Percentiles rank a stretch among this genome's conserved stretches.
phyloP scores from a whole-genome alignment of 2,329 filamentous ascomycete genomes.

The Xylariaceae sp. region DNA sequence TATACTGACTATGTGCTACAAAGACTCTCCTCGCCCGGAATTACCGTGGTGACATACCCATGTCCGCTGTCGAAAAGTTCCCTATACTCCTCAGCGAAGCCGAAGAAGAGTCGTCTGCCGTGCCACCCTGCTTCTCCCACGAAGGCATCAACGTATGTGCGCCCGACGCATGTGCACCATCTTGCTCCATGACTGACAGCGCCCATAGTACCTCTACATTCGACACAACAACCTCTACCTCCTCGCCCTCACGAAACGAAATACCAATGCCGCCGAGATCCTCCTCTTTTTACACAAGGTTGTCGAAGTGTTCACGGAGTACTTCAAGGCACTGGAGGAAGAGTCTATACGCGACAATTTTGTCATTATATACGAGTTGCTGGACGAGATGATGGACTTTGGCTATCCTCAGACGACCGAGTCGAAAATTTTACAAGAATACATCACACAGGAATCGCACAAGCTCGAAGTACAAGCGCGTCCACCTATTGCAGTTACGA shows the following conservation, averaged over 20 bases:
- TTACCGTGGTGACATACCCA: conserved; percentile 97
- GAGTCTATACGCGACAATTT: conserved; percentile 99
- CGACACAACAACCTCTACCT: conserved; percentile 99
- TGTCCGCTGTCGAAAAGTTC: conserved; percentile 98
- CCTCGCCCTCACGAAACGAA: conserved; percentile 94
- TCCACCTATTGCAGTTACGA: conserved; percentile 95
- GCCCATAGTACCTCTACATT: conserved; percentile 89
- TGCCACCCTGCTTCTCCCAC: conserved; percentile 95
- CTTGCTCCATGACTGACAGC: conserved; percentile 5
- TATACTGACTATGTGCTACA: conserved; percentile 8
- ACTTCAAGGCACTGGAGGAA: conserved; percentile 98
- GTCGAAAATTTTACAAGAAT: conserved; percentile 97
- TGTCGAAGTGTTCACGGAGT: conserved; percentile 98
- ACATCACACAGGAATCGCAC: conserved; percentile 98
- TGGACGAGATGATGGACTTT: conserved; percentile 99
- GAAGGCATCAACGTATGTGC: conserved; percentile 90
- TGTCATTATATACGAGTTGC: conserved; percentile 95
- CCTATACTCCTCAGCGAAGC: conserved; percentile 93
- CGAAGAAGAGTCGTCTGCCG: conserved; percentile 97
- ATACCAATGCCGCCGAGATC: conserved; percentile 98
- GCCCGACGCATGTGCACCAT: not conserved
- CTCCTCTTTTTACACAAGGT: conserved; percentile 97
- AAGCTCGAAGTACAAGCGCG: conserved; percentile 96
- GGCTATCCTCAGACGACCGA: conserved; percentile 98
- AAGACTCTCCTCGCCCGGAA: conserved; percentile 97